Evolutionary conservation across 176 grass and related monocot species (phyloP).

Genomic region (Triticum turgidum): DNA sequence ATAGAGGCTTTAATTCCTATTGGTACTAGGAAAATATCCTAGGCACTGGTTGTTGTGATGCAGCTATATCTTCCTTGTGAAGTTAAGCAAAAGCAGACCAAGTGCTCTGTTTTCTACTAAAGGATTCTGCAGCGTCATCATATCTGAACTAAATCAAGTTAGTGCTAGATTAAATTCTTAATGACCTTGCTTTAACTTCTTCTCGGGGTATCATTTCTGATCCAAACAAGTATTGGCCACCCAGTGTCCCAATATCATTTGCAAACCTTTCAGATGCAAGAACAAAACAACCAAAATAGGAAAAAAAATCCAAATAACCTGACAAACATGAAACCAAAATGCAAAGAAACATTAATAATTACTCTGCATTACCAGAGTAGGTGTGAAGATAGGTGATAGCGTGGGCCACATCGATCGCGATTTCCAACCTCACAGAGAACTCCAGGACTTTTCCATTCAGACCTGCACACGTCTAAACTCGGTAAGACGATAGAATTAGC

Average conservation of each 20-base stretch:
- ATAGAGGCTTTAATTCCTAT: neutral
- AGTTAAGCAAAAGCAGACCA: too few species aligned
- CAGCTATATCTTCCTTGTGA: neutral
- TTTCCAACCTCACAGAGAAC: conserved; percentile 64
- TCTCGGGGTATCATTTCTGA: neutral
- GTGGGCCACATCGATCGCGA: conserved; percentile 92
- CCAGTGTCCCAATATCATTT: neutral
- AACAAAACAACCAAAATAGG: neutral
- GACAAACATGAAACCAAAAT: neutral
- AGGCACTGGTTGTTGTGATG: neutral
- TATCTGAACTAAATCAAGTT: too few species aligned
- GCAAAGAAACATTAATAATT: neutral
- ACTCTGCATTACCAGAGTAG: conserved; percentile 60
- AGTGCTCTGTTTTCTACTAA: too few species aligned
- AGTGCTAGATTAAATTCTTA: too few species aligned
- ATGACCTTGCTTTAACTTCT: too few species aligned
- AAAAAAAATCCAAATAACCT: too few species aligned
- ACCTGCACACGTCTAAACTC: conserved; percentile 49
- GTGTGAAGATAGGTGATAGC: conserved; percentile 97
- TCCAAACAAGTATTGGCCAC: neutral
- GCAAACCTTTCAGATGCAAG: neutral
- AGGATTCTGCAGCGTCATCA: too few species aligned
- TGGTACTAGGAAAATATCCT: neutral
- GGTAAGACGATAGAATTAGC: conserved; percentile 15
- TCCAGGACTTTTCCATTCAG: conserved; percentile 56